These are phyloP conservation scores for Acanthamoeba healyi DNA, from an alignment of 208 protist species.

Conservation along the genomic window DNA sequence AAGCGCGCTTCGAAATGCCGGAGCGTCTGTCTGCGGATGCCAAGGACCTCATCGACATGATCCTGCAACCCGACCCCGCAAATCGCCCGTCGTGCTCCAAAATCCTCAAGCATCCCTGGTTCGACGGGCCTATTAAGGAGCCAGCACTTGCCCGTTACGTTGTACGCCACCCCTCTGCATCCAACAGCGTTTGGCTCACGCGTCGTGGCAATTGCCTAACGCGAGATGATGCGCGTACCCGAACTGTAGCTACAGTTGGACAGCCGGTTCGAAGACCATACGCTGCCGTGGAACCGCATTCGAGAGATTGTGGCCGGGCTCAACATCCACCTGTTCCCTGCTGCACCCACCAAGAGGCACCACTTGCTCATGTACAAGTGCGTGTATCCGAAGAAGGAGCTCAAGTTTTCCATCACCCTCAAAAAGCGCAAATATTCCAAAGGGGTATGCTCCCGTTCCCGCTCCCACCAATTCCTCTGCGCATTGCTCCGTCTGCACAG, in stretches of 20 bases:
- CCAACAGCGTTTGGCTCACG: no score
- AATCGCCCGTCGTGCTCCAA: conserved; percentile 60
- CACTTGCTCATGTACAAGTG: conserved; percentile 69
- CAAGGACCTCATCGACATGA: conserved; percentile 51
- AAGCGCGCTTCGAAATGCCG: conserved; percentile 24
- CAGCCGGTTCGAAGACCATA: conserved; percentile 55
- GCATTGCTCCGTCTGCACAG: no score
- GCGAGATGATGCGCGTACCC: no score
- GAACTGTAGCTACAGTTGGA: conserved; percentile 32
- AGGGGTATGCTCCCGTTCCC: neutral
- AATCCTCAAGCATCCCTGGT: conserved; percentile 66
- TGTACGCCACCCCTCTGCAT: neutral
- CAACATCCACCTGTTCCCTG: conserved; percentile 36
- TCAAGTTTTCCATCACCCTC: conserved; percentile 66
- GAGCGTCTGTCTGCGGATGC: conserved; percentile 46
- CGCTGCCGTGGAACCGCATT: conserved; percentile 28
- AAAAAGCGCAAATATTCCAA: conserved; percentile 44
- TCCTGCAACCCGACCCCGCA: conserved; percentile 26
- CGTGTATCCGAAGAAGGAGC: conserved; percentile 62
- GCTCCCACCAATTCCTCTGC: no score
- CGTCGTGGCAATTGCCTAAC: no score
- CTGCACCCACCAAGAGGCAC: conserved; percentile 29
- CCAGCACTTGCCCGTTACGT: conserved; percentile 54
- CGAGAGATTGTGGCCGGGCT: conserved; percentile 9
- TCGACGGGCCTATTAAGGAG: conserved; percentile 46